Base-by-base conservation (phyloP, 345 rosid species). In the Arabis alpina region DNA sequence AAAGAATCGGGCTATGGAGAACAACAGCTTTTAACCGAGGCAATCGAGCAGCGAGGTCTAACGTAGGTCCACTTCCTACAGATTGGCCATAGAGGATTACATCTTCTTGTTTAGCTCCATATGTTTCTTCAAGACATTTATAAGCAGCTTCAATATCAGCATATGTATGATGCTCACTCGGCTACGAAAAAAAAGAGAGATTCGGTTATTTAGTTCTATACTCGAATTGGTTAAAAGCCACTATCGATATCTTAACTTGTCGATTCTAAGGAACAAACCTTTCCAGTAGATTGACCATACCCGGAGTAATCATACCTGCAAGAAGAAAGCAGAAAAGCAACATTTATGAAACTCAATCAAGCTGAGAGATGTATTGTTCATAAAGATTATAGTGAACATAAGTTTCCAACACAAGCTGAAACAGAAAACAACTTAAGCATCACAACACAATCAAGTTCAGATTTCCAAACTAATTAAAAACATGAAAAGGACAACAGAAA, bases 81-180 rank as follows among this genome's bases (percentile, higher is more conserved):
- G 99, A 94, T 72, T 94, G 99, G 12, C 99, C 98, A 70, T 94
- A 94, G 15, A 94, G 92, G 72, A 94, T 89, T 42, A 94, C 68
- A 64, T 94, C 92, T 82, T 94, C 98, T 66, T 89, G 97, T 82
- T 84, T 92, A 6, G 87, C 61, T 52, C 92, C 92, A 76, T 94
- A 94, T 57, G 80, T 87, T 63, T 94, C 99, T 82, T 89, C 98
- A 57, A 92, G 91, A 81, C 97, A 94, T 76, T 85, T 92, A 55
- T 92, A 94, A 19, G 78, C 97, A 74, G 99, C 98, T 85, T 92
- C 99, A 13, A 92, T 87, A 77, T 94, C 99, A 8, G 93, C 91
- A 76, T 92, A 94, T n/a, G 99, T 94, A 70, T 92, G 79, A 39
- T 92, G 97, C 81, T 94, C 99, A 57, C 98, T 94, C n/a, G 99